A percentile compares a stretch with the other conserved stretches of the same genome.
Conservation (phyloP, 1,284 basidiomycete species). For the Fomitopsis betulina region DNA sequence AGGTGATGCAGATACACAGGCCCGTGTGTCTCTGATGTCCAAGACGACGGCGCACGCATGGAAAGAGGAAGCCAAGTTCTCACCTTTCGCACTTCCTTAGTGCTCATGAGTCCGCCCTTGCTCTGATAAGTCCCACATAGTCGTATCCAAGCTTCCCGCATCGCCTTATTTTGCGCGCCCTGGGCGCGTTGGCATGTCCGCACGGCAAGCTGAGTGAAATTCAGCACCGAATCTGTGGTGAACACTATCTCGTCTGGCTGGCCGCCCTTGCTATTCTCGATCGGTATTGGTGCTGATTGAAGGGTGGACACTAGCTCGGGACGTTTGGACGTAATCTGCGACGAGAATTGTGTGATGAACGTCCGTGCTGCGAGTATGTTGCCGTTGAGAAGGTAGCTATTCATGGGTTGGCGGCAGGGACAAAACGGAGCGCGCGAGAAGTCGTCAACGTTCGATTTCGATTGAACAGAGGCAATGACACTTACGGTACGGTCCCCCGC, state of each 20-base stretch:
- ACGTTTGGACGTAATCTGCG: conserved; percentile 46
- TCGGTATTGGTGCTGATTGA: conserved; percentile 38
- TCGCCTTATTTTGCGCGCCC: conserved; percentile 64
- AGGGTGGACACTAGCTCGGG: conserved; percentile 35
- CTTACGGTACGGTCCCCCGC: conserved; percentile 80
- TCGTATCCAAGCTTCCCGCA: conserved; percentile 78
- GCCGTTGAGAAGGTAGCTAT: conserved; percentile 80
- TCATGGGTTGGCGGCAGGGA: neutral
- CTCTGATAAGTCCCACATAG: conserved; percentile 81
- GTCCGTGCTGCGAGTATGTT: conserved; percentile 83
- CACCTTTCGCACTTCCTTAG: conserved; percentile 73
- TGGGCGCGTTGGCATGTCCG: conserved; percentile 80
- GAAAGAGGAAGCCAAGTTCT: conserved; percentile 19
- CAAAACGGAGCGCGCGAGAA: neutral
- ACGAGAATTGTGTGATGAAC: conserved; percentile 76
- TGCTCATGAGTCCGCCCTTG: conserved; percentile 53
- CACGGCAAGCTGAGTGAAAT: conserved; percentile 86
- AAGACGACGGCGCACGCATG: neutral
- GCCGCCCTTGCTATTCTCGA: conserved; percentile 28
- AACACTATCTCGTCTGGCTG: conserved; percentile 63
- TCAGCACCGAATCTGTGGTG: conserved; percentile 71
- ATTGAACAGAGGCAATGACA: conserved; percentile 7
- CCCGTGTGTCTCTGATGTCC: neutral
- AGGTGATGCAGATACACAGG: neutral
- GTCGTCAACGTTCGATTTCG: neutral